Percentiles rank a stretch among this genome's conserved stretches.
These are phyloP conservation scores for Cryptosporidium parvum DNA, from an alignment of 169 alveolate genomes.

Conservation along the genomic window DNA sequence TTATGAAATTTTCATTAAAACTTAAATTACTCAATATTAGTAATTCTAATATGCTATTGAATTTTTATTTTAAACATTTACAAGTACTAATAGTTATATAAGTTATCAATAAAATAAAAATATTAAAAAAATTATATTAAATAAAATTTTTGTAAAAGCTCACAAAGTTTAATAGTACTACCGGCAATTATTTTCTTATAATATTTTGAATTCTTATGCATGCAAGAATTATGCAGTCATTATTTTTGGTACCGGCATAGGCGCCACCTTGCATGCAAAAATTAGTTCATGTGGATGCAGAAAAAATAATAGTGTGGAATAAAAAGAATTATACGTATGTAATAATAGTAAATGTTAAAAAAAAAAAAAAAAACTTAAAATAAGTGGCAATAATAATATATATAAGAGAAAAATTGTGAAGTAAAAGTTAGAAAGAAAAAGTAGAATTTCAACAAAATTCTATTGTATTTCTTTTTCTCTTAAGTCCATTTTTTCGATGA, in stretches of 20 bases:
- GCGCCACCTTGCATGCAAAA: constrained; percentile 65
- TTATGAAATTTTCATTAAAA: no score
- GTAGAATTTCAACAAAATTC: neutral
- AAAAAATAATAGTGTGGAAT: constrained; percentile 67
- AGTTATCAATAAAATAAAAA: no score
- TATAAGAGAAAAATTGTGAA: neutral
- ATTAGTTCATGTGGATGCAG: constrained; percentile 54
- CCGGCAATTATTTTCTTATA: no score
- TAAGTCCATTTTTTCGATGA: neutral
- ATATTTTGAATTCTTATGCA: neutral
- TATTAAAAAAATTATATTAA: no score
- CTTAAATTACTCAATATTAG: no score
- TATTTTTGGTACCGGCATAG: constrained; percentile 50
- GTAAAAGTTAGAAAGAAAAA: neutral
- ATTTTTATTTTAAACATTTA: no score
- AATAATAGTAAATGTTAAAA: neutral
- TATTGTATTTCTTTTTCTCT: neutral
- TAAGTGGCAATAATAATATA: constrained; percentile 3
- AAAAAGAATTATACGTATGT: constrained; percentile 67
- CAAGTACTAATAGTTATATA: no score
- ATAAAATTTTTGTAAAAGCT: no score
- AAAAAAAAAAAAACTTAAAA: neutral
- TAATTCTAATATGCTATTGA: no score
- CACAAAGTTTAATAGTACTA: neutral
- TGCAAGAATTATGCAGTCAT: neutral